Conservation (phyloP, 495 filamentous ascomycete species). For the Neurospora pannonica region DNA sequence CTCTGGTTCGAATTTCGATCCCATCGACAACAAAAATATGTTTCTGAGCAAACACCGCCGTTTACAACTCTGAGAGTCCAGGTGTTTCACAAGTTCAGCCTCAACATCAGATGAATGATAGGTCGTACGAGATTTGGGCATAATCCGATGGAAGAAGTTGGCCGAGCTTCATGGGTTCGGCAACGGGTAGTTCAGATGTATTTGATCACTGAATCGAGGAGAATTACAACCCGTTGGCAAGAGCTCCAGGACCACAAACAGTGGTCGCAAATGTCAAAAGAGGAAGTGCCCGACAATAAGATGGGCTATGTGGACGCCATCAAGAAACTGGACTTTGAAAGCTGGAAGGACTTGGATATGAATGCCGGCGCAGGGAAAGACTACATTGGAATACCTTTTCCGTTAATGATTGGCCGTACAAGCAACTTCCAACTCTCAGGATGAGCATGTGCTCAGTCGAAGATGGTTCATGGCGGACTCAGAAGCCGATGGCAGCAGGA, state of each 20-base stretch:
- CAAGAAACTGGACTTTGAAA: background rate
- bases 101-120: background rate
- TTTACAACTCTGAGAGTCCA: background rate
- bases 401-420: background rate
- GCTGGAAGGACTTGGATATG: background rate
- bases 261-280: background rate
- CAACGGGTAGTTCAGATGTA: too few species aligned
- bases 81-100: background rate
- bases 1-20: background rate
- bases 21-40: background rate
- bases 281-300: too few species aligned
- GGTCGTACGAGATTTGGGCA: background rate
- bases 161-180: background rate
- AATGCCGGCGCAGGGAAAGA: background rate
- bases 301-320: background rate
- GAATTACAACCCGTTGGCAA: background rate
- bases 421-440: background rate
- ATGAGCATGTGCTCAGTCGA: background rate
- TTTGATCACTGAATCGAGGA: background rate
- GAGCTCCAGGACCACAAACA: background rate
- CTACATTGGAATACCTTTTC: background rate
- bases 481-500: background rate
- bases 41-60: background rate
- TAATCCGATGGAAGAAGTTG: background rate
- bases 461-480: background rate